These are phyloP conservation scores for Suillus lakei DNA, from an alignment of 768 basidiomycete genomes.

Conservation along the genomic window DNA sequence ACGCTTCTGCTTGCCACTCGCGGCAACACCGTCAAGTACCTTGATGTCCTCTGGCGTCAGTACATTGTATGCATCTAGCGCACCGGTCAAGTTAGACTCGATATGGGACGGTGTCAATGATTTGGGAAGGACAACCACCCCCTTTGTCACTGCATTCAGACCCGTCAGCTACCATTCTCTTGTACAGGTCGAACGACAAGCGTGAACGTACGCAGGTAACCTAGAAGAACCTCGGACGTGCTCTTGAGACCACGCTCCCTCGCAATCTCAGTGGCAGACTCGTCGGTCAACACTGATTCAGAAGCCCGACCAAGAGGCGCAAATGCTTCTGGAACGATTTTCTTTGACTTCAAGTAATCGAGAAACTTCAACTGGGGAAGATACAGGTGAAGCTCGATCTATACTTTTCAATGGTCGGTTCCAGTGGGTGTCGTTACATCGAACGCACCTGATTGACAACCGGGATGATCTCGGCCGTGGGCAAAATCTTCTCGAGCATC, in stretches of 20 bases:
- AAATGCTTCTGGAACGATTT: slow-evolving; percentile 77
- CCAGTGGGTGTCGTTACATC: background rate
- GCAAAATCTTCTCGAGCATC: slow-evolving; percentile 74
- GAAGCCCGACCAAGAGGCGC: slow-evolving; percentile 83
- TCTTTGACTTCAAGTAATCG: slow-evolving; percentile 63
- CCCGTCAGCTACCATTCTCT: background rate
- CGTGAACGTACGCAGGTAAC: slow-evolving; percentile 55
- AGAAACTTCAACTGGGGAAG: slow-evolving; percentile 74
- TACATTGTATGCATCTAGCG: slow-evolving; percentile 47
- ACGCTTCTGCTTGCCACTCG: slow-evolving; percentile 68
- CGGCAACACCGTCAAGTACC: slow-evolving; percentile 60
- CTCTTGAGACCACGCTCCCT: slow-evolving; percentile 52
- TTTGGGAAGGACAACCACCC: slow-evolving; percentile 71
- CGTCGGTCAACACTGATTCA: slow-evolving; percentile 70
- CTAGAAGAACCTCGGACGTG: no score
- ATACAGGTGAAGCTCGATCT: slow-evolving; percentile 80
- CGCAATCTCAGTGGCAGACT: slow-evolving; percentile 62
- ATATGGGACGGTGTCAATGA: slow-evolving; percentile 76
- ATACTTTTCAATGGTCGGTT: background rate
- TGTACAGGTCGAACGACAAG: slow-evolving; percentile 1
- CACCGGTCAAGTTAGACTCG: slow-evolving; percentile 57
- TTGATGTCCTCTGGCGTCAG: slow-evolving; percentile 56
- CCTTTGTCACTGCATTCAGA: slow-evolving; percentile 58
- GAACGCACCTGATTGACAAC: slow-evolving; percentile 69
- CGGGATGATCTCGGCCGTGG: slow-evolving; percentile 67